Percentiles rank a stretch among this genome's conserved stretches.
phyloP scores from a whole-genome alignment of 352 stramenopile genomes.

The Blastocystis sp. region DNA sequence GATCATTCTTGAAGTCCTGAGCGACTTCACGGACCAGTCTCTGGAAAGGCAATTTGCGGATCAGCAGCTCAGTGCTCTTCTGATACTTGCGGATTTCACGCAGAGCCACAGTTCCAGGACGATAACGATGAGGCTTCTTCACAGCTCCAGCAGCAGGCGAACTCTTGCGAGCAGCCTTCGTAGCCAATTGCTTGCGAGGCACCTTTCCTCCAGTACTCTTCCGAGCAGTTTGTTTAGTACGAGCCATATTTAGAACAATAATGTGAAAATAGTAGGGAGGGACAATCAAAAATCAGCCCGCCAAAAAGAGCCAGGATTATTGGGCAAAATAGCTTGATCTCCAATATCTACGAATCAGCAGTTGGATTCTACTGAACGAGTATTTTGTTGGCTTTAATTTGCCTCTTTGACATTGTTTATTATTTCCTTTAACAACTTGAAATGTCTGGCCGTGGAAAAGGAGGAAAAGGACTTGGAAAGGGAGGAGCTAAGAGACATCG shows the following conservation, averaged over 20 bases:
- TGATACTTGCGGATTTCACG: slow-evolving; percentile 80
- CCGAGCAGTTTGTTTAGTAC: slow-evolving; percentile 90
- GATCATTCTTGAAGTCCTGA: slow-evolving; percentile 85
- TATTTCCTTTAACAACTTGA: neutral
- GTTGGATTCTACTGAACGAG: neutral
- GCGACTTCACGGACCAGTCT: slow-evolving; percentile 71
- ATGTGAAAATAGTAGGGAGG: neutral
- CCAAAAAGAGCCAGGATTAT: neutral
- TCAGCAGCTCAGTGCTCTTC: slow-evolving; percentile 78
- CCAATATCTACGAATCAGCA: neutral
- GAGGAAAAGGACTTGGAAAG: slow-evolving; percentile 88
- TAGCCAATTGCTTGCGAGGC: slow-evolving; percentile 84
- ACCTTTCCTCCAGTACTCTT: slow-evolving; percentile 88
- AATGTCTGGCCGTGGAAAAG: slow-evolving; percentile 63
- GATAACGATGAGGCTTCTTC: slow-evolving; percentile 83
- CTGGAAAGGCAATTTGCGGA: slow-evolving; percentile 75
- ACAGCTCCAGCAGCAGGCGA: slow-evolving; percentile 81
- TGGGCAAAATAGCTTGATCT: neutral
- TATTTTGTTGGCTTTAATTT: neutral
- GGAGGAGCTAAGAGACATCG: slow-evolving; percentile 89
- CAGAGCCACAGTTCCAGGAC: slow-evolving; percentile 75
- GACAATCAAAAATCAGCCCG: neutral
- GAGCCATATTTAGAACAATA: slow-evolving; percentile 68
- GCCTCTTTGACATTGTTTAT: neutral
- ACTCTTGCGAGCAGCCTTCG: slow-evolving; percentile 83